phyloP scores from a whole-genome alignment of 2,329 filamentous ascomycete species.

The Sporothrix euskadiensis region DNA sequence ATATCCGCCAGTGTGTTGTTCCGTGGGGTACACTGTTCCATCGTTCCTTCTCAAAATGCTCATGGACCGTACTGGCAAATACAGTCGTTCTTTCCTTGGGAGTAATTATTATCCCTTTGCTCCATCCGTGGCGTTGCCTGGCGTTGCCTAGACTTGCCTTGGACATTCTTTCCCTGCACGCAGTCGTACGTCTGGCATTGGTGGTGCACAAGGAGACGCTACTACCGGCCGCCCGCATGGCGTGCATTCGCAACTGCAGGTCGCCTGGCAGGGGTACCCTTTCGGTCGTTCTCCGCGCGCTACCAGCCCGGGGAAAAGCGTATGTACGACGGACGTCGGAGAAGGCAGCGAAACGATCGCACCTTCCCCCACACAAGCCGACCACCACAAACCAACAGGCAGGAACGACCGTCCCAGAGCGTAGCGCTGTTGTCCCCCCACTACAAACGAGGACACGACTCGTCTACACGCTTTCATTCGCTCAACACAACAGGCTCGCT shows the following conservation, averaged over 20 bases:
- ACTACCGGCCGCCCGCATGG: constrained; percentile 18
- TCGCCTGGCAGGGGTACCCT: background rate
- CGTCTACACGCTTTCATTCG: background rate
- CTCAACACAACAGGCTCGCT: background rate
- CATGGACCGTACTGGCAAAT: background rate
- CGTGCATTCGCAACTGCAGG: constrained; percentile 11
- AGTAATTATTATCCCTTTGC: constrained; percentile 10
- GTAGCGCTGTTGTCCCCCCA: background rate
- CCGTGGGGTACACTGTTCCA: background rate
- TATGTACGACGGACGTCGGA: constrained; percentile 29
- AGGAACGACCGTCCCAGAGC: background rate
- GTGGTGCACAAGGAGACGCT: constrained; percentile 4
- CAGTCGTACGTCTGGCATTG: background rate
- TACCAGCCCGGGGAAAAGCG: constrained; percentile 15
- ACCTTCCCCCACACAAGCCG: background rate
- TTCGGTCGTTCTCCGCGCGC: background rate
- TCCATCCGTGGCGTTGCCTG: background rate
- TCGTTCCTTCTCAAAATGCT: background rate
- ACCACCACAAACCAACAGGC: background rate
- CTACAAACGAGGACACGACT: background rate
- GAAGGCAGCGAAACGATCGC: background rate
- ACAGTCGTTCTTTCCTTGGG: background rate
- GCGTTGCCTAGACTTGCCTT: too few relatives aligned
- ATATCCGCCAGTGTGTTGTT: constrained; percentile 10
- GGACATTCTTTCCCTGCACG: background rate